Conservation (phyloP, 1,284 basidiomycete species). For the Butyriboletus appendiculatus region DNA sequence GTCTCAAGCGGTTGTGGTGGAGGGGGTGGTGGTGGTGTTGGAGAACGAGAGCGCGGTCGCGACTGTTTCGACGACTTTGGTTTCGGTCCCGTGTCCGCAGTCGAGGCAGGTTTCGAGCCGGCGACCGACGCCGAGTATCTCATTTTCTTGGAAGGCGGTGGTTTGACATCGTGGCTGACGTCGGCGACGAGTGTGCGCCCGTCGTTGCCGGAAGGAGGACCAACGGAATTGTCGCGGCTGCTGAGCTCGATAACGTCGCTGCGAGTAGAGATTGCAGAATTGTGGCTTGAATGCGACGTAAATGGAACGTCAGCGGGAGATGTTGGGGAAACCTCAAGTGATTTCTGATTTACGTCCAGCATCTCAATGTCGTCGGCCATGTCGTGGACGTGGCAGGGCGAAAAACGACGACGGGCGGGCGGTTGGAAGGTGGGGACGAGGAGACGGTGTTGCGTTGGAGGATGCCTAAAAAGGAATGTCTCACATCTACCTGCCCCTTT, state of each 20-base stretch:
- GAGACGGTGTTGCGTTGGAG: conserved; percentile 32
- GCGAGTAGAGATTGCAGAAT: conserved; percentile 15
- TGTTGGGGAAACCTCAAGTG: not conserved
- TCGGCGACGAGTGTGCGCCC: conserved; percentile 14
- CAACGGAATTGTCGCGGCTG: conserved; percentile 33
- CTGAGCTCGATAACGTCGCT: conserved; percentile 31
- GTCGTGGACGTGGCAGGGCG: not conserved
- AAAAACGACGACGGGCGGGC: not conserved
- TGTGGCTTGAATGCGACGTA: conserved; percentile 16
- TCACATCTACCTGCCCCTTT: conserved; percentile 27
- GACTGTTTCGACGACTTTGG: conserved; percentile 36
- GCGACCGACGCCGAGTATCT: conserved; percentile 24
- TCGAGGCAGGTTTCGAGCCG: conserved; percentile 30
- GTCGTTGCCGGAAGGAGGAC: conserved; percentile 14
- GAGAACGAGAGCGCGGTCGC: conserved; percentile 61
- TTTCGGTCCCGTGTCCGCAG: conserved; percentile 34
- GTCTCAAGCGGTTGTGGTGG: conserved; percentile 58
- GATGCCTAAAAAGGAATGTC: conserved; percentile 40
- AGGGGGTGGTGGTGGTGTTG: conserved; percentile 50
- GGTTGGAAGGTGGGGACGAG: conserved; percentile 28
- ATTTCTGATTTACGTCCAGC: conserved; percentile 16
- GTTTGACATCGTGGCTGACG: conserved; percentile 26
- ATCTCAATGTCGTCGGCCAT: conserved; percentile 36
- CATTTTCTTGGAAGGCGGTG: conserved; percentile 34
- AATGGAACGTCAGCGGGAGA: conserved; percentile 11